phyloP scores from a whole-genome alignment of 2,329 filamentous ascomycete genomes.

The Colletotrichum sp. region DNA sequence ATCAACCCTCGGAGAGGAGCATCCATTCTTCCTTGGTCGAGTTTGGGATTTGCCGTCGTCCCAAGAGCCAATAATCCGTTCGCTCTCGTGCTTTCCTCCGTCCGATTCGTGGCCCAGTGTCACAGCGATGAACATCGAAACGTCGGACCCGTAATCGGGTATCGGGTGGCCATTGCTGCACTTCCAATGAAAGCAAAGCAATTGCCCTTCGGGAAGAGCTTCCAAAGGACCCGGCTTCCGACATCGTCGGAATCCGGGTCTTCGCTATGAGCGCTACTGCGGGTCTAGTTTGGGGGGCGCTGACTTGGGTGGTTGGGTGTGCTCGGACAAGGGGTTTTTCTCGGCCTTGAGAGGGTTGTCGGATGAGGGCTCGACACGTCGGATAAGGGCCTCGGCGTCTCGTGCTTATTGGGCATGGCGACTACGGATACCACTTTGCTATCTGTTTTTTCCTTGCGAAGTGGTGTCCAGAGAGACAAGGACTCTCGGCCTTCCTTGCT shows the following conservation, averaged over 20 bases:
- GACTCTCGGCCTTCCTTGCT: not conserved
- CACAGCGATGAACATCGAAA: not conserved
- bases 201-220: not conserved
- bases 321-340: not conserved
- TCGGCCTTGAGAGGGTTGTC: not conserved
- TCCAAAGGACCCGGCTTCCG: not conserved
- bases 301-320: not conserved
- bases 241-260: not conserved
- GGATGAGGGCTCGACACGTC: conserved; percentile 13
- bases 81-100: not conserved
- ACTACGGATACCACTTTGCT: not conserved
- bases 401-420: not conserved
- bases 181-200: not conserved
- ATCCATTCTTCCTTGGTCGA: not conserved
- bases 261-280: not conserved
- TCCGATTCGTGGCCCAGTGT: not conserved
- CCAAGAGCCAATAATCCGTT: not conserved
- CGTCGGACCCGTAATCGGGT: conserved; percentile 10
- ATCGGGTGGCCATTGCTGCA: not conserved
- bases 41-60: not conserved
- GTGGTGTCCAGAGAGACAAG: not conserved
- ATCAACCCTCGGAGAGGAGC: not conserved
- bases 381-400: not conserved
- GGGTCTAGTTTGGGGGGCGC: not conserved
- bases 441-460: not conserved